Conservation (phyloP, 23 red algal species). For the Gracilaria domingensis region DNA sequence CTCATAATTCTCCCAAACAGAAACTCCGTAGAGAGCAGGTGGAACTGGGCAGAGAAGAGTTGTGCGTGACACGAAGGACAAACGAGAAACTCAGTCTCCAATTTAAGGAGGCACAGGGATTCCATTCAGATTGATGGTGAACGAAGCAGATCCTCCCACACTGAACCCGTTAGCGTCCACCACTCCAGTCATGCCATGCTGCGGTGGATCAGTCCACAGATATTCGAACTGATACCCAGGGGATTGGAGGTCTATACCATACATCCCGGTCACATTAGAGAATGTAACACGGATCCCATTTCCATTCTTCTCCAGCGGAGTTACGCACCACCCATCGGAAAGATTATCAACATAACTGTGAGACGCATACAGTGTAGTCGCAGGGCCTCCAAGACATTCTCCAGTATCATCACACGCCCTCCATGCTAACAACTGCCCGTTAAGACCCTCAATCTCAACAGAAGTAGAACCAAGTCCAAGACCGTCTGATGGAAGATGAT, state of each 20-base stretch:
- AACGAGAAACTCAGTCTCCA: background rate
- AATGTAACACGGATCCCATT: slow-evolving; percentile 33
- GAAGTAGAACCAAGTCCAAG: background rate
- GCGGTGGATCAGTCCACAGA: slow-evolving; percentile 9
- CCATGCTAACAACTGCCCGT: slow-evolving; percentile 19
- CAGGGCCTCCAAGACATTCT: slow-evolving; percentile 36
- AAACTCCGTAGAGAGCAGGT: too few species aligned
- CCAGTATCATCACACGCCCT: slow-evolving; percentile 38
- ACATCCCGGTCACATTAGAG: slow-evolving; percentile 28
- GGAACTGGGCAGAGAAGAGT: background rate
- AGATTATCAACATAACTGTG: slow-evolving; percentile 4
- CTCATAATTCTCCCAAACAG: too few species aligned
- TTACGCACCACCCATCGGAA: slow-evolving; percentile 39
- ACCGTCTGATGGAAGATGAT: slow-evolving; percentile 13
- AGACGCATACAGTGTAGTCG: background rate
- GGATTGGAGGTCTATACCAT: slow-evolving; percentile 26
- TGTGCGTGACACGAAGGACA: background rate
- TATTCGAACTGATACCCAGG: slow-evolving; percentile 19
- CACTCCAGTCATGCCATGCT: slow-evolving; percentile 17
- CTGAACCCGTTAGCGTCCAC: slow-evolving; percentile 25
- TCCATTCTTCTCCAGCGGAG: slow-evolving; percentile 36
- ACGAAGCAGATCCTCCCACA: slow-evolving; percentile 22
- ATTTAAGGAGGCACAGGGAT: slow-evolving; percentile 33
- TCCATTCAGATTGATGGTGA: slow-evolving; percentile 25
- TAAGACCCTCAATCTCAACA: slow-evolving; percentile 23